Conservation (phyloP, 2,329 filamentous ascomycete species). For the Pseudocercospora macadamiae region DNA sequence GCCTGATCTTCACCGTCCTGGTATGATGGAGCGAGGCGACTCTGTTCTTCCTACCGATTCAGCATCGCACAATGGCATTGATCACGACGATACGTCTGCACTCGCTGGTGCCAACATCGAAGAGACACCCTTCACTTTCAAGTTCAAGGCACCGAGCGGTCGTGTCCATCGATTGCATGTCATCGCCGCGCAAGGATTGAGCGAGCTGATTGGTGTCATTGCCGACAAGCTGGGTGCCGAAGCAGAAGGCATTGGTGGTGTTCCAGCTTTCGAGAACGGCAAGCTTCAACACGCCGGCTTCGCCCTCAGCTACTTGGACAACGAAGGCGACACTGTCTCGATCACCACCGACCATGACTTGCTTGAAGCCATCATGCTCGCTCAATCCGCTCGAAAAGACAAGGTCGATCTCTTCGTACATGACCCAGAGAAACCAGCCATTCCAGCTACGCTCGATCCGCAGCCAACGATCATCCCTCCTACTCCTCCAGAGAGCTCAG, state of each 20-base stretch:
- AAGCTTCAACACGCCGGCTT: conserved; percentile 77
- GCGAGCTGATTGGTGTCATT: conserved; percentile 75
- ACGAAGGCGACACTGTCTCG: conserved; percentile 94
- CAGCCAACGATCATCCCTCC: conserved; percentile 54
- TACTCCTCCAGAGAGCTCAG: conserved; percentile 56
- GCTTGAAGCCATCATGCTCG: conserved; percentile 82
- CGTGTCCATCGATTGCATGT: conserved; percentile 92
- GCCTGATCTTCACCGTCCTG: conserved; percentile 66
- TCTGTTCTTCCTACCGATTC: conserved; percentile 93
- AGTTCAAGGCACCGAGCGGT: conserved; percentile 96
- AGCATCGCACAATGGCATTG: conserved; percentile 81
- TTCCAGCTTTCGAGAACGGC: conserved; percentile 76
- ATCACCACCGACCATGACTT: conserved; percentile 96
- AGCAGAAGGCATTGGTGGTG: conserved; percentile 79
- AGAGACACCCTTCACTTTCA: conserved; percentile 90
- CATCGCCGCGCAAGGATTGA: conserved; percentile 76
- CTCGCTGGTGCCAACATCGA: conserved; percentile 59
- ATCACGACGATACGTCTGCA: conserved; percentile 70
- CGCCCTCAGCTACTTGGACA: conserved; percentile 92
- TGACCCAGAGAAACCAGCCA: conserved; percentile 84
- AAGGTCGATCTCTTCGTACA: conserved; percentile 98
- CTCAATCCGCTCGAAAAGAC: conserved; percentile 74
- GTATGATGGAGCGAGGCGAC: conserved; percentile 68
- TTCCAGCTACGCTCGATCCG: conserved; percentile 65
- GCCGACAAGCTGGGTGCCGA: conserved; percentile 83